These are phyloP conservation scores for Wickerhamia fluorescens DNA, from an alignment of 805 yeast genomes.

Conservation along the genomic window DNA sequence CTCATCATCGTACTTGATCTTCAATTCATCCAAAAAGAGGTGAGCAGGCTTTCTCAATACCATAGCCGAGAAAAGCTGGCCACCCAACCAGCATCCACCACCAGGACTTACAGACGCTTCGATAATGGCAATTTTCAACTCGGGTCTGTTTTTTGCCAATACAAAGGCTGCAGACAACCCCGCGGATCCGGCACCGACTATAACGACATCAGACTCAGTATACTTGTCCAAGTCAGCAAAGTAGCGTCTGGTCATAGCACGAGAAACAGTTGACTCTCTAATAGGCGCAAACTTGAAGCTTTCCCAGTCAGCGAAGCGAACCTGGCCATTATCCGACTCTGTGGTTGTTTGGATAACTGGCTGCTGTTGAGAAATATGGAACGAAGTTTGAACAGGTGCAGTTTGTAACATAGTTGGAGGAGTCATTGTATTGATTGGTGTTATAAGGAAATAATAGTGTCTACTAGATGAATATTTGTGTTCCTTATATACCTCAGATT, in stretches of 20 bases:
- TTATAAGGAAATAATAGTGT: no score
- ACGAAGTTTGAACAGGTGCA: constrained; percentile 7
- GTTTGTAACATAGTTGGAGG: constrained; percentile 30
- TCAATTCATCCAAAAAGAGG: constrained; percentile 54
- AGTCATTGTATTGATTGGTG: constrained; percentile 20
- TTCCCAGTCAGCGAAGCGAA: constrained; percentile 54
- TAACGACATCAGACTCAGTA: constrained; percentile 68
- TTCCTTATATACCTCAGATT: no score
- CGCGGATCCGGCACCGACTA: constrained; percentile 74
- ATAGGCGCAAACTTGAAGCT: constrained; percentile 63
- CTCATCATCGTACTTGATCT: constrained; percentile 66
- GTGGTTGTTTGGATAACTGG: constrained; percentile 9
- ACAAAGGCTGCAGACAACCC: constrained; percentile 73
- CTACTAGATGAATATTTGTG: no score
- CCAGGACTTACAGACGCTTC: constrained; percentile 75
- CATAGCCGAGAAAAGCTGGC: constrained; percentile 73
- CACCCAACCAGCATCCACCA: constrained; percentile 77
- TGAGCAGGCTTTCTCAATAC: constrained; percentile 77
- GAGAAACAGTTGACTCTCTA: constrained; percentile 69
- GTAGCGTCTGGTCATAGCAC: constrained; percentile 75
- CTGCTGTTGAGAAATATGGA: background rate
- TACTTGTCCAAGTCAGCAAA: constrained; percentile 66
- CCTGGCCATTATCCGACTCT: constrained; percentile 16
- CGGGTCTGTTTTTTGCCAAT: constrained; percentile 68
- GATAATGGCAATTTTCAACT: constrained; percentile 62